phyloP scores from a whole-genome alignment of 163 green algal genomes.

The Scenedesmus sp. region DNA sequence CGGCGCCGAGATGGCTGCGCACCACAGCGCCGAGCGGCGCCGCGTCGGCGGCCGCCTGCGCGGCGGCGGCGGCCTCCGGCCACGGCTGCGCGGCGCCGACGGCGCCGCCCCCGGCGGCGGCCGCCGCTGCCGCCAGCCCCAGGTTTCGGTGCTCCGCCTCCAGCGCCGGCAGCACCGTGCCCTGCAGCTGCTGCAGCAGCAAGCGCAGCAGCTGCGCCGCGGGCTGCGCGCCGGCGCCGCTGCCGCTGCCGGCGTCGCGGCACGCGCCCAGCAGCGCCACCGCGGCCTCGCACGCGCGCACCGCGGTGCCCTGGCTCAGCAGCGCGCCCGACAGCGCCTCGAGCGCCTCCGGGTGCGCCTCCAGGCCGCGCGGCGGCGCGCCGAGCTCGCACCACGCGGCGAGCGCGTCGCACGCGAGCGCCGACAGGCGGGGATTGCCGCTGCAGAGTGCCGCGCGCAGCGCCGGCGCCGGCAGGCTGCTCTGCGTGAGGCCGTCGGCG shows the following conservation, averaged over 20 bases:
- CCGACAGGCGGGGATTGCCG: background rate
- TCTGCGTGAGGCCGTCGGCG: background rate
- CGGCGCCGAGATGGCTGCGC: background rate
- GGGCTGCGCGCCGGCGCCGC: slow-evolving; percentile 14
- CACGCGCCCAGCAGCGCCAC: slow-evolving; percentile 31
- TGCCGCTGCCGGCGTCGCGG: slow-evolving; percentile 23
- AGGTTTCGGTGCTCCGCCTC: slow-evolving; percentile 11
- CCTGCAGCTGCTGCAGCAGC: slow-evolving; percentile 39
- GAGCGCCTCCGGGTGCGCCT: slow-evolving; percentile 1
- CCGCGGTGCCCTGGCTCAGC: background rate
- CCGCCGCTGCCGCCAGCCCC: background rate
- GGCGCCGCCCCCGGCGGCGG: background rate
- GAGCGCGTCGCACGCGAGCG: slow-evolving; percentile 18
- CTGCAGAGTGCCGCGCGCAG: slow-evolving; percentile 26
- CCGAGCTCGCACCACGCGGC: slow-evolving; percentile 34
- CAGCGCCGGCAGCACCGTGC: slow-evolving; percentile 24
- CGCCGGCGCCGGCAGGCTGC: slow-evolving; percentile 11
- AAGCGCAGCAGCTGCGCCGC: slow-evolving; percentile 24
- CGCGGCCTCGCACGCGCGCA: slow-evolving; percentile 27
- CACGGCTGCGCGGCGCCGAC: background rate
- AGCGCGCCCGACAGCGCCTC: slow-evolving; percentile 9
- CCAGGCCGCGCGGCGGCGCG: slow-evolving; percentile 1
- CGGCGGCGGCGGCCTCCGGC: background rate
- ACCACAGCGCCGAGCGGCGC: slow-evolving; percentile 9
- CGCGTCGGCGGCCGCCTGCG: slow-evolving; percentile 1